Evolutionary conservation across 441 rosid genomes (phyloP), one percentile per base, ranked within the genome.

Genomic region (Sinapis alba): DNA sequence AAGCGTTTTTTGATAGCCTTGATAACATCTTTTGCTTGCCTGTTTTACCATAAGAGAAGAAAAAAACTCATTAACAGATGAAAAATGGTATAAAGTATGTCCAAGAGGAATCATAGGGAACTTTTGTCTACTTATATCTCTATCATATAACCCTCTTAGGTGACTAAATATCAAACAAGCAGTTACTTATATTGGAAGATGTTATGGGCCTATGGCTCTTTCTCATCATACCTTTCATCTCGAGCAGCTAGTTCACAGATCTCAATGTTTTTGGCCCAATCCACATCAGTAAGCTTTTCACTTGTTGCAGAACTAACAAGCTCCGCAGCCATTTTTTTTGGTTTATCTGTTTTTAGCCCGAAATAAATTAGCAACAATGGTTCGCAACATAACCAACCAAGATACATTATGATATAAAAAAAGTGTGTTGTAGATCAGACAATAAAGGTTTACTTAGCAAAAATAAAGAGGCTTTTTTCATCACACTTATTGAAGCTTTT

Each of bases 181-280:
- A 72, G 2, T 36, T 2, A 36, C 12, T 57, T 56, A 6, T 34
- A 53, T 4, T n/a, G 56, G 34, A 36, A 27, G 34, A 54, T 2
- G 18, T 13, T 18, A 4, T 38, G 69, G 51, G 23, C 43, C n/a
- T 18, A 4, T 38, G 69, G 51, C 28, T 54, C n/a, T 0, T 41
- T 12, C 3, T 32, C 38, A 32, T 27, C 11, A 68, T 86, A 93
- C 98, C 94, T 89, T 65, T 85, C 90, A 80, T 91, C 96, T 62
- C 69, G 84, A 53, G 97, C 90, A 36, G 87, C 94, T 79, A 88
- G 73, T 85, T 93, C 98, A 73, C 98, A 96, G 61, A 93, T 90
- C 85, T 91, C 91, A 65, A 93, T 91, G 81, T 87, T 91, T 79
- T 90, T 96, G 36, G 86, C 68, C 99, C 99, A 96, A 72, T 96